Evolutionary conservation across 225 moss, liverwort and hornwort genomes (phyloP).

Genomic region (Thuidium tamariscinum): DNA sequence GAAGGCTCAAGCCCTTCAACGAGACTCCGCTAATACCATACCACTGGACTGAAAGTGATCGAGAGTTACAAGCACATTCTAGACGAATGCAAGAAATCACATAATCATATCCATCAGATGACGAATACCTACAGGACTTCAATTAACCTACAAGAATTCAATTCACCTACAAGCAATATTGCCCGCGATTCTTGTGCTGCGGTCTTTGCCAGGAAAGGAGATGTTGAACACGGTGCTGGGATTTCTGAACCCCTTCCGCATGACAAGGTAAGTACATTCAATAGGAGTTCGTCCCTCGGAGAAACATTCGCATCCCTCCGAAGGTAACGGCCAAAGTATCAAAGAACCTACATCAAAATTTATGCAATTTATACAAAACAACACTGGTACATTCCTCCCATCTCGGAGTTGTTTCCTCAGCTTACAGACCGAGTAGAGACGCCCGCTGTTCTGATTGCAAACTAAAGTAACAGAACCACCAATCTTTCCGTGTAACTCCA

Average conservation of each 20-base stretch:
- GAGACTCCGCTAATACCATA: background rate
- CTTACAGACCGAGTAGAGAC: background rate
- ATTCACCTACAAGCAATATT: background rate
- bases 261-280: background rate
- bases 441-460: background rate
- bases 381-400: background rate
- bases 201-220: background rate
- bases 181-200: background rate
- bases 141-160: background rate
- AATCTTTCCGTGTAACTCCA: background rate
- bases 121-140: background rate
- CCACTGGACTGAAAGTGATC: background rate
- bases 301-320: background rate
- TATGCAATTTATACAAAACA: background rate
- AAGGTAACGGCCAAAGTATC: background rate
- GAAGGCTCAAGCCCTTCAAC: background rate
- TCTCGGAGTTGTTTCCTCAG: background rate
- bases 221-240: background rate
- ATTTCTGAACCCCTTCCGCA: background rate
- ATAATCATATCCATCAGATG: background rate
- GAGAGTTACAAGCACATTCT: background rate
- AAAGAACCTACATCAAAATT: background rate
- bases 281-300: background rate
- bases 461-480: background rate
- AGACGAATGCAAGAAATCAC: background rate